Conservation (phyloP, 345 rosid genomes). For the Turritis glabra region DNA sequence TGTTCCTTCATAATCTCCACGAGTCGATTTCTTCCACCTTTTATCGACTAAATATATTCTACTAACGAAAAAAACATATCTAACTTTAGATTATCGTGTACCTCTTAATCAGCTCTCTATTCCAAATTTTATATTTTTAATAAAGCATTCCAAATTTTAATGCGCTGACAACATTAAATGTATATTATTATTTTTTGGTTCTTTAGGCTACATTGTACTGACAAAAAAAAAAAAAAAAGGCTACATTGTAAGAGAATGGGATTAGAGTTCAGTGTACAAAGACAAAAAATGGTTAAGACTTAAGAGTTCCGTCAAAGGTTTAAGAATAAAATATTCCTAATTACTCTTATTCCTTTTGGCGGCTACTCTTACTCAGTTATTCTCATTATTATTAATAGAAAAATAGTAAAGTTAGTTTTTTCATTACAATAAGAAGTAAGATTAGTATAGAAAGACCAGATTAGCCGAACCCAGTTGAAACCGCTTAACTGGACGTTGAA, state of each 20-base stretch:
- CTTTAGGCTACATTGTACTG: too few relatives aligned
- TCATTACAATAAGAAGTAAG: neutral
- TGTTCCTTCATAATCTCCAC: conserved; percentile 26
- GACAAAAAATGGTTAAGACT: neutral
- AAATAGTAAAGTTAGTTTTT: neutral
- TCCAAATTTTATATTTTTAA: neutral
- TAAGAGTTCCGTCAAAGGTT: conserved; percentile 10
- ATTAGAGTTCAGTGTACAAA: neutral
- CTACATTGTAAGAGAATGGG: neutral
- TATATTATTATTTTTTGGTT: too few relatives aligned
- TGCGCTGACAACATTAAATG: too few relatives aligned
- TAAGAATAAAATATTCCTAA: neutral
- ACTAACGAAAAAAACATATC: neutral
- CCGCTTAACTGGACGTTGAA: neutral
- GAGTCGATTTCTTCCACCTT: conserved; percentile 11
- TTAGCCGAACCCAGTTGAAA: neutral
- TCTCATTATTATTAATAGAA: neutral
- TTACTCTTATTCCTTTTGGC: neutral
- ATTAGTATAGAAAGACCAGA: neutral
- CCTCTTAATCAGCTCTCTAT: neutral
- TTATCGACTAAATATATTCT: neutral
- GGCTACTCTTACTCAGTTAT: neutral
- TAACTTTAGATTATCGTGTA: neutral
- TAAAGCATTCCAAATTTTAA: neutral
- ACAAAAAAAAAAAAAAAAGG: too few relatives aligned